Base-by-base conservation (phyloP, 768 basidiomycete genomes). In the Bullera alba region DNA sequence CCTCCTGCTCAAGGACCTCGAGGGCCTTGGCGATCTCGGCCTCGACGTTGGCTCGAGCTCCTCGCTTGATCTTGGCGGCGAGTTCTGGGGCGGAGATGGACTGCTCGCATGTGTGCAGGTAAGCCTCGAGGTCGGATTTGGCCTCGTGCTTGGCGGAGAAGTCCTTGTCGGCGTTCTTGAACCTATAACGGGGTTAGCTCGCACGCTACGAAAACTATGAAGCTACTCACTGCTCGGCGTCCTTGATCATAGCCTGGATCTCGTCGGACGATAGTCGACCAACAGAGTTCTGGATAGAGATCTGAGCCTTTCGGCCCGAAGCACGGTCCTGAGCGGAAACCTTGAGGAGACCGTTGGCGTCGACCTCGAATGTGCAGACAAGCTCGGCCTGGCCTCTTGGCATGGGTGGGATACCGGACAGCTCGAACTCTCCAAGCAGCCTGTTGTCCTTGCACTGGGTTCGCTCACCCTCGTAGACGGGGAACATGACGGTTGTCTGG, bases 201-300 rank as follows among this genome's bases (percentile, higher is more conserved):
- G n/a, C 8, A n/a, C n/a, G 19, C 25, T 16, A 49, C 16, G 19
- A 21, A n/a, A 27, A 17, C 42, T 15, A 17, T 29, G 12, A 28
- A n/a, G 32, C n/a, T n/a, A 88, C 72, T 83, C 81, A 95, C 75
- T 91, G 88, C 75, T 97, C 93, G 47, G 95, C 89, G 71, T 97
- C 93, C 80, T 92, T 91, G 80, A 97, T 95, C 95, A 97, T 97
- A 77, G 97, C 92, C 70, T 96, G 92, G 58, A 99, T 99, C 80
- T 99, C 95, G 63, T 85, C 87, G 46, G 85, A 82, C 42, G 93
- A 95, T 63, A 99, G 83, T 77, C 95, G 92, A 61, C 95, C 95
- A 70, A 97, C 95, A 51, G 92, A 97, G 82, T 96, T 99, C 76
- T 90, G 91, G 75, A 96, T 93, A 76, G 68, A 65, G 77, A 93